Percentiles rank a stretch among this genome's conserved stretches.
Conservation (phyloP, 257 asterid genomes). For the Cordia subcordata region DNA sequence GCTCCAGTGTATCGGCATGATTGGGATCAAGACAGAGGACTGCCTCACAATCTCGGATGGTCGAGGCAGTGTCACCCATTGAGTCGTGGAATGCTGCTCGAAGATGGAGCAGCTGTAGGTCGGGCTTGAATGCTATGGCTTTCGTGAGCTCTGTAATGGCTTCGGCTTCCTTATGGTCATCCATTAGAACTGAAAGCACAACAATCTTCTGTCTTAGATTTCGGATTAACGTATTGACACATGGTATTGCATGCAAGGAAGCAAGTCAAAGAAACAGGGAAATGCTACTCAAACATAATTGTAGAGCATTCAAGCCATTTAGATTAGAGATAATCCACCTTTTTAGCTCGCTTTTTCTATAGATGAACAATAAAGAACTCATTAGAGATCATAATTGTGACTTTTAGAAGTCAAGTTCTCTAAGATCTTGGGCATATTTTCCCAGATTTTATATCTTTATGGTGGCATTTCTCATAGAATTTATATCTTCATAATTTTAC, state of each 20-base stretch:
- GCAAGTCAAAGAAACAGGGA: neutral
- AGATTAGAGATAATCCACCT: too few species aligned
- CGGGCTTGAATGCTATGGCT: conserved; percentile 81
- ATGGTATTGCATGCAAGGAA: neutral
- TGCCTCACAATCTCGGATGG: conserved; percentile 83
- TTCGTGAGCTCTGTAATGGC: conserved; percentile 79
- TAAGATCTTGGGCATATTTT: too few species aligned
- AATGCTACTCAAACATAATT: too few species aligned
- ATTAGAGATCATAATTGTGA: too few species aligned
- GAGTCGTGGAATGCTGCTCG: conserved; percentile 94
- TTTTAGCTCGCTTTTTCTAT: too few species aligned
- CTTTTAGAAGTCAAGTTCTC: too few species aligned
- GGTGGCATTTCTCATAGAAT: too few species aligned
- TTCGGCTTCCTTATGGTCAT: conserved; percentile 80
- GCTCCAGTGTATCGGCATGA: conserved; percentile 67
- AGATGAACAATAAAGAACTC: too few species aligned
- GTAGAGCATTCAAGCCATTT: too few species aligned
- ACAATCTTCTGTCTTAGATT: neutral
- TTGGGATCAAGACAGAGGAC: conserved; percentile 83
- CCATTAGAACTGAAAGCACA: conserved; percentile 67
- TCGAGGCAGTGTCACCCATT: conserved; percentile 48
- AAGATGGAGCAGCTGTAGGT: conserved; percentile 79
- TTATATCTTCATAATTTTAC: too few species aligned
- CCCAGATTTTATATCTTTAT: too few species aligned
- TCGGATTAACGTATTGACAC: neutral